phyloP scores from a whole-genome alignment of 176 grass and related monocot genomes.

The Oryza officinalis region DNA sequence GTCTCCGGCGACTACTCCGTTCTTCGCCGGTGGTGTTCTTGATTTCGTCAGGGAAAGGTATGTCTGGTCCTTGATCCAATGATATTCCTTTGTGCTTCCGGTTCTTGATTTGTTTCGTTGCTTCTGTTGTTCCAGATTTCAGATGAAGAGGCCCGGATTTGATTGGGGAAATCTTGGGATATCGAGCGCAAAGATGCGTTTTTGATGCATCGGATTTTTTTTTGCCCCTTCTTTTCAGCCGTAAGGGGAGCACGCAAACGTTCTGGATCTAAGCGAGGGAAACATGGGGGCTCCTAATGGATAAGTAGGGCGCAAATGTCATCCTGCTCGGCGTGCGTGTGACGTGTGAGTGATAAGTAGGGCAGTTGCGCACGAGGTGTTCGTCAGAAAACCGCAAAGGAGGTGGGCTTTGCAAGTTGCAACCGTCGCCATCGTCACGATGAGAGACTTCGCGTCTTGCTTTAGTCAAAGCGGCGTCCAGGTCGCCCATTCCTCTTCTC shows the following conservation, averaged over 20 bases:
- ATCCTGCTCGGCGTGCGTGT: neutral
- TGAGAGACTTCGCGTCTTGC: slow-evolving; percentile 65
- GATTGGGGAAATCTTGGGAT: neutral
- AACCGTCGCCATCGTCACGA: slow-evolving; percentile 11
- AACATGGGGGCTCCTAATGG: too few relatives aligned
- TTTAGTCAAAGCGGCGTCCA: slow-evolving; percentile 56
- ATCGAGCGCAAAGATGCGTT: neutral
- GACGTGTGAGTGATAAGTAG: neutral
- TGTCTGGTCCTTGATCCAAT: neutral
- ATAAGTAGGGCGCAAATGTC: too few relatives aligned
- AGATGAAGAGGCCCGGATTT: neutral
- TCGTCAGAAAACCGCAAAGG: slow-evolving; percentile 40
- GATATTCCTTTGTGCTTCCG: neutral
- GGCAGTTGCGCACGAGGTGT: slow-evolving; percentile 29
- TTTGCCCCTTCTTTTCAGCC: neutral
- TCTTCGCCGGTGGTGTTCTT: neutral
- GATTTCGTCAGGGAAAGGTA: slow-evolving; percentile 7
- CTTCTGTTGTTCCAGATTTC: slow-evolving; percentile 19
- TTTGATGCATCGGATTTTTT: neutral
- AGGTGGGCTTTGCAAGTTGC: neutral
- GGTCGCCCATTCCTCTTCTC: slow-evolving; percentile 42
- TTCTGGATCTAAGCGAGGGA: slow-evolving; percentile 2
- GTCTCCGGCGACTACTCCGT: neutral
- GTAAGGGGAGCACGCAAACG: neutral
- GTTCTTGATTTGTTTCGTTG: slow-evolving; percentile 14